These are phyloP conservation scores for Lithocarpus polystachyus DNA, from an alignment of 306 rosid genomes.

Conservation along the genomic window DNA sequence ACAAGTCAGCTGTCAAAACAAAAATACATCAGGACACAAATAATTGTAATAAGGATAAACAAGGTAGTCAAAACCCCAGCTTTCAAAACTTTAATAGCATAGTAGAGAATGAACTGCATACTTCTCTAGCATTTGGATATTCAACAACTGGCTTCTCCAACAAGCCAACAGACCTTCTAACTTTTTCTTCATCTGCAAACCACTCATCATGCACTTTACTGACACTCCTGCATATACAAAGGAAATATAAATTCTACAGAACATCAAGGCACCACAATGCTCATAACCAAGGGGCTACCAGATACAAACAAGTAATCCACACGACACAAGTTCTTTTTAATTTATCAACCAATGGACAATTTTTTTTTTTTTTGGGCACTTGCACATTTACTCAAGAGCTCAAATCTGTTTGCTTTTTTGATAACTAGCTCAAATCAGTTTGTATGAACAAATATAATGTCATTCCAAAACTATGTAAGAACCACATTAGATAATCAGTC, in stretches of 20 bases:
- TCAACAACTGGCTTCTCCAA: constrained; percentile 43
- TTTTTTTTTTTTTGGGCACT: neutral
- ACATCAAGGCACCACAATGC: neutral
- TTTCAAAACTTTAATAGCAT: neutral
- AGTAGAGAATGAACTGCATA: constrained; percentile 19
- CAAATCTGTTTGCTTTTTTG: no score
- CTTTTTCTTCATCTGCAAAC: constrained; percentile 68
- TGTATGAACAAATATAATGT: neutral
- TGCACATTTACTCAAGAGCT: neutral
- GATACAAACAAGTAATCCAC: neutral
- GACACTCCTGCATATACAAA: constrained; percentile 44
- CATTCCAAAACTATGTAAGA: neutral
- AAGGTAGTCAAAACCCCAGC: neutral
- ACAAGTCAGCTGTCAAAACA: constrained; percentile 43
- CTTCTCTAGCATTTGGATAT: constrained; percentile 35
- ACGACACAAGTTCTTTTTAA: neutral
- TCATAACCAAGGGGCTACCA: neutral
- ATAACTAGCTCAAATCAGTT: neutral
- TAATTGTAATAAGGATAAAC: neutral
- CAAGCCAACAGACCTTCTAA: constrained; percentile 55
- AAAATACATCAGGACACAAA: constrained; percentile 4
- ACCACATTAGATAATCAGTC: neutral
- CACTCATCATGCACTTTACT: constrained; percentile 72
- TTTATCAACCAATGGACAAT: neutral
- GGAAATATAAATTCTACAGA: constrained; percentile 5